Conservation (phyloP, 106 monocot species). For the Allium fistulosum region DNA sequence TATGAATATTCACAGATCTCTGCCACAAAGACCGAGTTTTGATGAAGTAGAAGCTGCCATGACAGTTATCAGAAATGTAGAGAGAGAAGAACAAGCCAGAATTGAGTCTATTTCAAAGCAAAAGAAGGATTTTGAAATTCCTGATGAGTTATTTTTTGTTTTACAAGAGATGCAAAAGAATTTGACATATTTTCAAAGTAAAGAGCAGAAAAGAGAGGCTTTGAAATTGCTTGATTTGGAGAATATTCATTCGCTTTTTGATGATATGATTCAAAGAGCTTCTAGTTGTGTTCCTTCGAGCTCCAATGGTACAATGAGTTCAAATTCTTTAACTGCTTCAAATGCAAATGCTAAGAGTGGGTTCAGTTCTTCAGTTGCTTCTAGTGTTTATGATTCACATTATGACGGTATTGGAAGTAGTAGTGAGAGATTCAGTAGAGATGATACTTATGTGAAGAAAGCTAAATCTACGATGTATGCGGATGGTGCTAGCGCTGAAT, state of each 20-base stretch:
- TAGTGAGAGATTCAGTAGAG: conserved; percentile 8
- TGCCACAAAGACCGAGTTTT: conserved; percentile 23
- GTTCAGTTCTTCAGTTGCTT: not conserved
- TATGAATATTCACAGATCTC: conserved; percentile 24
- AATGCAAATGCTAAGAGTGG: not conserved
- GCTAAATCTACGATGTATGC: conserved; percentile 9
- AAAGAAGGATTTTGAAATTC: conserved; percentile 18
- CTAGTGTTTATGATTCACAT: conserved; percentile 1
- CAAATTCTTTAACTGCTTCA: not conserved
- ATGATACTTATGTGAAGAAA: conserved; percentile 29
- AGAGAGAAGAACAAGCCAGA: conserved; percentile 21
- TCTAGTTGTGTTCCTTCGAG: conserved; percentile 17
- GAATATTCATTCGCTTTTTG: conserved; percentile 18
- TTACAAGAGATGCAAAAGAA: conserved; percentile 35
- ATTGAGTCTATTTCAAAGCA: conserved; percentile 25
- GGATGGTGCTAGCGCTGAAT: conserved; percentile 10
- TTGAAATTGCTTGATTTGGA: conserved; percentile 25
- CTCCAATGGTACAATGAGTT: not conserved
- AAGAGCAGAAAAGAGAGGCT: conserved; percentile 38
- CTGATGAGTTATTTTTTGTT: conserved; percentile 29
- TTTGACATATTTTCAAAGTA: conserved; percentile 10
- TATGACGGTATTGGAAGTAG: not conserved
- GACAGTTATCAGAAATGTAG: conserved; percentile 13
- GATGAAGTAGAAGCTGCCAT: conserved; percentile 31
- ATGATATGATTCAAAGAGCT: conserved; percentile 28